Evolutionary conservation across 257 asterid genomes (phyloP), one percentile per base, ranked within the genome.

Genomic region (Jaltomata sinuosa): DNA sequence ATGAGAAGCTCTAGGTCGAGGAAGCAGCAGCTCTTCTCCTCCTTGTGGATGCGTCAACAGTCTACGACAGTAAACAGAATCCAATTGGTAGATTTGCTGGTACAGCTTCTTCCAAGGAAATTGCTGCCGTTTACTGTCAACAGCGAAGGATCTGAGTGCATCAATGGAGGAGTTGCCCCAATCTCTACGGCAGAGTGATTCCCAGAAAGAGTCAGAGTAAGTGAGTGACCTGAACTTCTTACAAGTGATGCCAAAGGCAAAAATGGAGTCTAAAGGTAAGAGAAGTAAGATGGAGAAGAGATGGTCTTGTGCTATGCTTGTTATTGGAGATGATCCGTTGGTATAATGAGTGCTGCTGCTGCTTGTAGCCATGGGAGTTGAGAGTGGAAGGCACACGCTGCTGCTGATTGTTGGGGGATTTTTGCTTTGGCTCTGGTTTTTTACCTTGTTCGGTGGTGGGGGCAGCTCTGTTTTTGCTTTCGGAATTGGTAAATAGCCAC

Each of bases 1-100:
- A 88, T 94, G 98, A 64, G 99, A 96, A 90, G 99, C 99, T 84
- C 99, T 89, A 25, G 99, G 95, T 18, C 83, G 82, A 1, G 99
- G 98, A 29, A 88, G 57, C 52, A 72, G 54, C 81, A 71, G 88
- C 42, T 83, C 91, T 14, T 45, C 80, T 45, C 40, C 80, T 42
- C 80, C 80, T 16, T 53, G 81, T 83, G 86, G 89, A 22, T 86
- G 79, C 29, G 54, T 82, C 12, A 64, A 62, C 83, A 89, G 84
- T 54, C 91, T 87, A 14, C 71, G 91, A 86, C 98, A 96, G 45
- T 31, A 84, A 27, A 90, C 93, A 32, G 93, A 89, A 84, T 94
- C 97, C 93, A 94, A 59, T 85, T 83, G 89, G 72, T 85, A 87
- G 59, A 92, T 91, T 87, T 90, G 92, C 89, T 86, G 93, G 89